Percentiles rank a stretch among this genome's conserved stretches.
Evolutionary conservation across 164 flowering plant species (phyloP).

Genomic region (Magnolia sinica): DNA sequence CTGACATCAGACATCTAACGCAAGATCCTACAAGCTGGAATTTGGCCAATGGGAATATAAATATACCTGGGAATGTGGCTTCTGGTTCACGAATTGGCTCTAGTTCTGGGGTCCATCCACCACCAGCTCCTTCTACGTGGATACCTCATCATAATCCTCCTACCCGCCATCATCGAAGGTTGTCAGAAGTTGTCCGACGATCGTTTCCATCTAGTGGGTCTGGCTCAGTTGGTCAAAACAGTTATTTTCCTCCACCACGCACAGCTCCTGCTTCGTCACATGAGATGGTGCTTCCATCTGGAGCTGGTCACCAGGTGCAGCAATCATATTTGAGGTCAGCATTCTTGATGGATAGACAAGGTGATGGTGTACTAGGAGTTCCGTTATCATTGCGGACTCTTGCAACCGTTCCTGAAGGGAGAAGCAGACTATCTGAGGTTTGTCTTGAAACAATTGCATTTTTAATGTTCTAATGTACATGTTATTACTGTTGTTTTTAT

Average conservation of each 20-base stretch:
- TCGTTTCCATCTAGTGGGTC: slow-evolving; percentile 40
- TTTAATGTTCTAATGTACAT: background rate
- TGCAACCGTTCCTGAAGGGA: slow-evolving; percentile 60
- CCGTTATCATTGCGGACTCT: slow-evolving; percentile 54
- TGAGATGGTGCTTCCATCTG: slow-evolving; percentile 41
- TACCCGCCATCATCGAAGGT: slow-evolving; percentile 38
- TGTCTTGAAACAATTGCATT: slow-evolving; percentile 13
- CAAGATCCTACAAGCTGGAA: slow-evolving; percentile 39
- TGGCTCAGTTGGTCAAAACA: slow-evolving; percentile 41
- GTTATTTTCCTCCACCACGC: slow-evolving; percentile 23
- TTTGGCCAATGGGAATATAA: slow-evolving; percentile 30
- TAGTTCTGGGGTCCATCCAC: slow-evolving; percentile 34
- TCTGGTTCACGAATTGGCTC: slow-evolving; percentile 48
- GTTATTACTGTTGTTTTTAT: background rate
- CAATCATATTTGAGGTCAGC: slow-evolving; percentile 46
- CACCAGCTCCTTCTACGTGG: slow-evolving; percentile 35
- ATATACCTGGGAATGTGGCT: slow-evolving; percentile 34
- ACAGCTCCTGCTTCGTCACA: slow-evolving; percentile 38
- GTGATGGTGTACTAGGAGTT: slow-evolving; percentile 47
- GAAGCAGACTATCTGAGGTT: slow-evolving; percentile 86
- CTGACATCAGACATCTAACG: slow-evolving; percentile 36
- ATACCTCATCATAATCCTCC: slow-evolving; percentile 37
- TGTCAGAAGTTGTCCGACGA: slow-evolving; percentile 61
- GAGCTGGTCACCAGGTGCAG: slow-evolving; percentile 36
- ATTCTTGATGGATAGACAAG: slow-evolving; percentile 58